A percentile compares a stretch with the other conserved stretches of the same genome.
Evolutionary conservation across 129 eudicot species (phyloP).

Genomic region (Tagetes erecta): DNA sequence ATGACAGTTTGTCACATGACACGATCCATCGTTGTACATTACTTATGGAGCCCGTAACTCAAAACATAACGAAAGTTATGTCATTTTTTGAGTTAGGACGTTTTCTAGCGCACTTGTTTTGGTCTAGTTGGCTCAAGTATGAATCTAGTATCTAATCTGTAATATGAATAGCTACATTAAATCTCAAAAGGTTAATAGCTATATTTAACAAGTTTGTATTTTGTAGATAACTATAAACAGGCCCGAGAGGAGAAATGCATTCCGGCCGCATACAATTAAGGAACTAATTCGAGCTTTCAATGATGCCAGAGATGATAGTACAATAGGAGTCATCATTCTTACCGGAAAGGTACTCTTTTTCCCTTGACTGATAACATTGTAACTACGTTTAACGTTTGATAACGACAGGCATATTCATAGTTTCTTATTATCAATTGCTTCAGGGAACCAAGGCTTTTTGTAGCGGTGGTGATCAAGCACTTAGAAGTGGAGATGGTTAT

Average conservation of each 20-base stretch:
- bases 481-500: slow-evolving; percentile 87
- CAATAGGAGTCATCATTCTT: slow-evolving; percentile 88
- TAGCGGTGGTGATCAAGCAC: slow-evolving; percentile 96
- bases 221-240: slow-evolving; percentile 88
- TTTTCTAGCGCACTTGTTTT: no score
- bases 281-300: slow-evolving; percentile 93
- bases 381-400: neutral
- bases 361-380: neutral
- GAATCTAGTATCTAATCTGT: no score
- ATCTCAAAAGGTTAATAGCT: neutral
- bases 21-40: no score
- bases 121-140: no score
- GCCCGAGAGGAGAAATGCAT: slow-evolving; percentile 96
- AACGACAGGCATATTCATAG: neutral
- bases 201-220: neutral
- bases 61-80: no score
- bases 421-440: slow-evolving; percentile 8
- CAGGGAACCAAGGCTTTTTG: slow-evolving; percentile 98
- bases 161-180: neutral
- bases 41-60: no score
- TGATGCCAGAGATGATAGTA: slow-evolving; percentile 94
- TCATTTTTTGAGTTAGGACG: no score
- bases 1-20: no score
- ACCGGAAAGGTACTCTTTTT: slow-evolving; percentile 71
- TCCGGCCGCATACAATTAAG: slow-evolving; percentile 87